Base-by-base conservation (phyloP, 2,329 filamentous ascomycete species). In the Alternaria sp. region DNA sequence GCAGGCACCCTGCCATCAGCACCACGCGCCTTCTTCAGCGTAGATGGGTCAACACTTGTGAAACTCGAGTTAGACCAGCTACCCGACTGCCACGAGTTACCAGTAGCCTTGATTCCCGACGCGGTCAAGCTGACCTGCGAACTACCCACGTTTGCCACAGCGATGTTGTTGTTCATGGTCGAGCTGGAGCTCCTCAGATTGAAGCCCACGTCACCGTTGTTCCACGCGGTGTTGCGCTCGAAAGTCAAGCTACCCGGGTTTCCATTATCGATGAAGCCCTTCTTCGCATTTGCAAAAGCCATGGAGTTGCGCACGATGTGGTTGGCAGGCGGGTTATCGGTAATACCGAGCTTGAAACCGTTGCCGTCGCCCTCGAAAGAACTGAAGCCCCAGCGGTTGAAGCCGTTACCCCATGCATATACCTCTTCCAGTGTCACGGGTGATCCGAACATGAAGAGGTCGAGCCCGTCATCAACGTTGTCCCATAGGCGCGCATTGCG, bases 381-480 rank as follows among this genome's bases (percentile, higher is more conserved):
- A 4, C 58, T 65, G 65, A 84, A 84, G n/a, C 64, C 70, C 81
- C 82, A 84, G 18, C 75, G 68, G 59, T 84, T 80, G 62, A 81
- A 72, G 7, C 81, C 82, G 51, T 84, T 84, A 26, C 81, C 81
- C 80, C 80, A 84, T 0, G 81, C 69, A 44, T 82, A 75, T 0
- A 80, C 80, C 43, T 84, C 81, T 26, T 82, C 75, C 34, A 84
- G 72, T 0, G 80, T 82, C 7, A 83, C 66, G 5, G 78, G 66
- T 2, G 79, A 81, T 36, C 75, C 77, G 54, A 83, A 83, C 72
- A 73, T 71, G 66, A 67, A 83, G 1, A 83, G 72, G 63, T 83
- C 81, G 2, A 83, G 71, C 4, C 83, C 82, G 51, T 85, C 82
- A 26, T 84, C 83, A 4, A 84, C 83, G 34, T 85, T 84, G 51